A percentile compares a stretch with the other conserved stretches of the same genome.
These are phyloP conservation scores for Paracamarosporium sp. DNA, from an alignment of 2,329 filamentous ascomycete genomes.

Conservation along the genomic window DNA sequence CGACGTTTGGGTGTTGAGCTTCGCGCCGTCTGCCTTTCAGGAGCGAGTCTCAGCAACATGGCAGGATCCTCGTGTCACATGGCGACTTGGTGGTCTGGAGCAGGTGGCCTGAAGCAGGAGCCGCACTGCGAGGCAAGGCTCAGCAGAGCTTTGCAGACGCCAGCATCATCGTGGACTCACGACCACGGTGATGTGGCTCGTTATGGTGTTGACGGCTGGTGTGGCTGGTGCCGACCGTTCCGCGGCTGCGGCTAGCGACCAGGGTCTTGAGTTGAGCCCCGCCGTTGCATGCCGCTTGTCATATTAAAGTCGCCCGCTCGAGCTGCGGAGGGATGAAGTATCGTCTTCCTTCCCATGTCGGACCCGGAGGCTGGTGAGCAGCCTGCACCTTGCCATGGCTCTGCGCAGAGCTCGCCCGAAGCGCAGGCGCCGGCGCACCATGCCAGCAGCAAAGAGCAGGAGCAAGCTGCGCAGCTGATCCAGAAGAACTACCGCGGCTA, in stretches of 20 bases:
- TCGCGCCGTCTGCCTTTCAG: too few species aligned
- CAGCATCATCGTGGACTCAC: too few species aligned
- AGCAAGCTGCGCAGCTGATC: slow-evolving; percentile 43
- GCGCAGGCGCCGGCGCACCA: background rate
- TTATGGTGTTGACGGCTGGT: background rate
- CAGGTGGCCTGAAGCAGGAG: too few species aligned
- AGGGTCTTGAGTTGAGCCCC: background rate
- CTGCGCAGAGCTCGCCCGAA: background rate
- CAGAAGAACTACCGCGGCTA: slow-evolving; percentile 79
- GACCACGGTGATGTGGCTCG: slow-evolving; percentile 1
- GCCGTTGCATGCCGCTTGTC: background rate
- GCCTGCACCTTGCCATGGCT: background rate
- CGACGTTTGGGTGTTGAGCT: too few species aligned
- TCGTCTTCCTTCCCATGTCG: slow-evolving; percentile 6
- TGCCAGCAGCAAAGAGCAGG: slow-evolving; percentile 24
- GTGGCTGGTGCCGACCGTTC: slow-evolving; percentile 5
- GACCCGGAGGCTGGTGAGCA: slow-evolving; percentile 2
- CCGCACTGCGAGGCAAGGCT: too few species aligned
- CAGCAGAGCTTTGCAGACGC: too few species aligned
- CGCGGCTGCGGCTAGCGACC: background rate
- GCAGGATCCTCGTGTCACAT: too few species aligned
- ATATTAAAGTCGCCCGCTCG: slow-evolving; percentile 1
- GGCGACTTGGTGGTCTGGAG: too few species aligned
- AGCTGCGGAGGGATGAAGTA: background rate
- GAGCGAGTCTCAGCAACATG: too few species aligned